Conservation (phyloP, 192 early-diverging fungal genomes). For the Anaeromyces robustus region DNA sequence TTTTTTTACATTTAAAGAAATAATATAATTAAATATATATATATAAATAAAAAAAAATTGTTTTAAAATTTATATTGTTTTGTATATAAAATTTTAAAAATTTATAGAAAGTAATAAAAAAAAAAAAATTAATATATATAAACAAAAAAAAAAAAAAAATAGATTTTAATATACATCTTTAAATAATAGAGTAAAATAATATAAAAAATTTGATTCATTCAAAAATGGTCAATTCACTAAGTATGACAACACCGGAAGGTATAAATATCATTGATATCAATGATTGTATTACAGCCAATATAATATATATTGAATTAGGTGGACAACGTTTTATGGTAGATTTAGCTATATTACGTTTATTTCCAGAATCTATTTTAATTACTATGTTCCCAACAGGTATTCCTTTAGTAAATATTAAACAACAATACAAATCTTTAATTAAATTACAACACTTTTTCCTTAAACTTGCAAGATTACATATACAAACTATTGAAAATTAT, state of each 20-base stretch:
- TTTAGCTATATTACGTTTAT: conserved; percentile 5
- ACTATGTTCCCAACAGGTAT: conserved; percentile 1
- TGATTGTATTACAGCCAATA: conserved; percentile 1
- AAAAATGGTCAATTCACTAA: background rate
- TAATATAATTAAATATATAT: too few species aligned
- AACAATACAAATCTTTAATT: background rate
- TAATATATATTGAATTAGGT: conserved; percentile 4
- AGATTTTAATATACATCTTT: too few species aligned
- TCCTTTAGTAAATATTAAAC: background rate
- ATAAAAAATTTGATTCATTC: too few species aligned
- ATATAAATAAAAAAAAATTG: too few species aligned
- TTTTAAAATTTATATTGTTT: too few species aligned
- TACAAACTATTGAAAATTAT: background rate
- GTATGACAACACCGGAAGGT: background rate
- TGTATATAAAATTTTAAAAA: too few species aligned
- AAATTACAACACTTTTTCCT: background rate
- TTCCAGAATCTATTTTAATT: conserved; percentile 6
- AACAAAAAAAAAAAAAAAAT: too few species aligned
- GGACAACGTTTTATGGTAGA: conserved; percentile 5
- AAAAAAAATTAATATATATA: too few species aligned
- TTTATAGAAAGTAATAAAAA: too few species aligned
- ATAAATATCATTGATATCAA: too few species aligned
- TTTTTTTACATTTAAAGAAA: too few species aligned
- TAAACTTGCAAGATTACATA: background rate
- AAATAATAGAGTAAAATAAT: too few species aligned